phyloP scores from a whole-genome alignment of 805 yeast genomes.

The Candida sanyiensis region DNA sequence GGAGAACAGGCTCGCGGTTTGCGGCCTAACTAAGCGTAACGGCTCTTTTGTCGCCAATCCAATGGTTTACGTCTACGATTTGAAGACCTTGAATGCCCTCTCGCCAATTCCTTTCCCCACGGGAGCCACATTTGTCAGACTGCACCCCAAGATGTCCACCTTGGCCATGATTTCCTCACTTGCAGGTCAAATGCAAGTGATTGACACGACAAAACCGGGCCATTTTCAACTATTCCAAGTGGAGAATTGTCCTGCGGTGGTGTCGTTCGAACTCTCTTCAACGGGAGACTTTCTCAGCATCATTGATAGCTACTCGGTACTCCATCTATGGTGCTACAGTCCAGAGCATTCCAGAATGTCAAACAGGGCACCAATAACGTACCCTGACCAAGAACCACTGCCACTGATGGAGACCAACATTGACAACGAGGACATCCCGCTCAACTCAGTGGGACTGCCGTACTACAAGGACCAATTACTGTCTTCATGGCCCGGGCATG shows the following conservation, averaged over 20 bases:
- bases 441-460: constrained; percentile 79
- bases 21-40: constrained; percentile 70
- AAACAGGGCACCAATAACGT: constrained; percentile 44
- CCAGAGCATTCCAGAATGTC: constrained; percentile 38
- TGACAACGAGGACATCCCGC: constrained; percentile 47
- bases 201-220: constrained; percentile 78
- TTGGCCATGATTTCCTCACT: constrained; percentile 68
- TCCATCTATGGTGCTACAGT: constrained; percentile 61
- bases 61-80: constrained; percentile 74
- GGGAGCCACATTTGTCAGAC: constrained; percentile 77
- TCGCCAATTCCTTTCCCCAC: constrained; percentile 85
- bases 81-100: constrained; percentile 61
- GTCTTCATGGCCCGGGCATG: constrained; percentile 72
- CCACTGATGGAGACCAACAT: constrained; percentile 30
- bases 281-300: constrained; percentile 76
- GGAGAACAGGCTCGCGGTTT: constrained; percentile 66
- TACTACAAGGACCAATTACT: constrained; percentile 70
- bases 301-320: constrained; percentile 41
- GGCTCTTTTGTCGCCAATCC: constrained; percentile 64
- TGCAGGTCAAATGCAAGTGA: constrained; percentile 77
- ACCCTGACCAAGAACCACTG: constrained; percentile 40
- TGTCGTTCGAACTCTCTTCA: constrained; percentile 31
- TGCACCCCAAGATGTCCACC: constrained; percentile 84
- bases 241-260: constrained; percentile 38
- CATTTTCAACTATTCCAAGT: constrained; percentile 62